Percentiles rank a stretch among this genome's conserved stretches.
These are phyloP conservation scores for Corylus americana DNA, from an alignment of 306 rosid genomes.

Conservation along the genomic window DNA sequence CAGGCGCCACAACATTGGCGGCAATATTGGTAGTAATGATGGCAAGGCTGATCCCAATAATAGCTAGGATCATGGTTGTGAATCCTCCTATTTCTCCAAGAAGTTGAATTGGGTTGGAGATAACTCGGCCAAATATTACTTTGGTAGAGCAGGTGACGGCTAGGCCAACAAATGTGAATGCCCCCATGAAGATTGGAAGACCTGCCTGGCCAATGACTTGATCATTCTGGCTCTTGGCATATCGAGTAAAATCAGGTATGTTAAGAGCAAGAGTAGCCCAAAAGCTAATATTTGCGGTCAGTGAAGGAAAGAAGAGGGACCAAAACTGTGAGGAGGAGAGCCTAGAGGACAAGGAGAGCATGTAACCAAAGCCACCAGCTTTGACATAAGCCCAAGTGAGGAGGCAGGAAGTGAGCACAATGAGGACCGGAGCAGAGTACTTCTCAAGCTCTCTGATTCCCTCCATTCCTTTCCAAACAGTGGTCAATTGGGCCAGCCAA, in stretches of 20 bases:
- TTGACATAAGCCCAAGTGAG: slow-evolving; percentile 66
- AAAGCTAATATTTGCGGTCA: slow-evolving; percentile 87
- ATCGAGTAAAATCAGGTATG: slow-evolving; percentile 88
- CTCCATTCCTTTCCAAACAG: slow-evolving; percentile 78
- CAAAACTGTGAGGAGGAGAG: slow-evolving; percentile 61
- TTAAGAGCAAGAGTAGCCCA: slow-evolving; percentile 89
- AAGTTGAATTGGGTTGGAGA: slow-evolving; percentile 76
- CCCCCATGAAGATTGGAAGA: slow-evolving; percentile 87
- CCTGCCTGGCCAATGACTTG: slow-evolving; percentile 84
- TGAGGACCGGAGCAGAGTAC: slow-evolving; percentile 82
- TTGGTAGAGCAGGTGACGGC: slow-evolving; percentile 84
- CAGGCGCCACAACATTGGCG: slow-evolving; percentile 93
- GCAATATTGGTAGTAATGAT: slow-evolving; percentile 84
- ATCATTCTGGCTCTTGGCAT: slow-evolving; percentile 65
- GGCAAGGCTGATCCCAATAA: slow-evolving; percentile 77
- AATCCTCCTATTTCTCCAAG: slow-evolving; percentile 77
- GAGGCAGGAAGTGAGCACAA: slow-evolving; percentile 54
- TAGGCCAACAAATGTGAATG: slow-evolving; percentile 80
- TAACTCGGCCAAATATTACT: slow-evolving; percentile 72
- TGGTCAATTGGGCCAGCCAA: slow-evolving; percentile 65
- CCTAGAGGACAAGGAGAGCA: slow-evolving; percentile 73
- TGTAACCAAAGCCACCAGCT: slow-evolving; percentile 76
- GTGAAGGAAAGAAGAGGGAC: slow-evolving; percentile 76
- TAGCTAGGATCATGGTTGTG: slow-evolving; percentile 57
- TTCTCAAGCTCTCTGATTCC: slow-evolving; percentile 80